Conservation (phyloP, 1,139 yeast genomes). For the Pichia sp. region DNA sequence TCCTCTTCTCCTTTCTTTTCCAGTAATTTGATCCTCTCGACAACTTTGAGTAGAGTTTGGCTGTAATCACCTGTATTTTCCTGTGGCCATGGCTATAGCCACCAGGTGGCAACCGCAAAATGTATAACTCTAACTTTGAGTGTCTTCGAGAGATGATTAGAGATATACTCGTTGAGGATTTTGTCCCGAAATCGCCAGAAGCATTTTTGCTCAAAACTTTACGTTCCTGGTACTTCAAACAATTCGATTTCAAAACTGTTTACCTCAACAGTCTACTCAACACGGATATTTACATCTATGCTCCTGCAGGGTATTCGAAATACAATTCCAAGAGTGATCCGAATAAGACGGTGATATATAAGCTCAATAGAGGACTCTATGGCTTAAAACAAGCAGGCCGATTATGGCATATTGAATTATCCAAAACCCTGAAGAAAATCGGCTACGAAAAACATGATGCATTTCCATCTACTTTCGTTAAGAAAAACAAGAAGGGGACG, state of each 20-base stretch:
- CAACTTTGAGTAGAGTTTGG: too few species aligned
- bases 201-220: neutral
- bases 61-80: too few species aligned
- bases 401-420: neutral
- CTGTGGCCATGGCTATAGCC: too few species aligned
- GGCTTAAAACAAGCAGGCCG: slow-evolving; percentile 1
- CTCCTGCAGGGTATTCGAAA: neutral
- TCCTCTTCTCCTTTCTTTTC: too few species aligned
- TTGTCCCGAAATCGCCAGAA: slow-evolving; percentile 1
- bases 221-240: neutral
- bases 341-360: slow-evolving; percentile 2
- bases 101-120: too few species aligned
- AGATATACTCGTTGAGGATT: too few species aligned
- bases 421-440: neutral
- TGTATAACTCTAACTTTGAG: too few species aligned
- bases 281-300: neutral
- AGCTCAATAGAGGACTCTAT: neutral
- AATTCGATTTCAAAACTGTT: neutral
- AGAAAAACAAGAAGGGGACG: neutral
- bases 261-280: neutral
- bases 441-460: neutral
- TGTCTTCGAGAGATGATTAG: too few species aligned
- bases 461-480: slow-evolving; percentile 1
- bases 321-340: neutral
- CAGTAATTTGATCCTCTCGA: too few species aligned